A percentile compares a stretch with the other conserved stretches of the same genome.
phyloP scores from a whole-genome alignment of 164 flowering plant genomes.

The Nymphaea colorata region DNA sequence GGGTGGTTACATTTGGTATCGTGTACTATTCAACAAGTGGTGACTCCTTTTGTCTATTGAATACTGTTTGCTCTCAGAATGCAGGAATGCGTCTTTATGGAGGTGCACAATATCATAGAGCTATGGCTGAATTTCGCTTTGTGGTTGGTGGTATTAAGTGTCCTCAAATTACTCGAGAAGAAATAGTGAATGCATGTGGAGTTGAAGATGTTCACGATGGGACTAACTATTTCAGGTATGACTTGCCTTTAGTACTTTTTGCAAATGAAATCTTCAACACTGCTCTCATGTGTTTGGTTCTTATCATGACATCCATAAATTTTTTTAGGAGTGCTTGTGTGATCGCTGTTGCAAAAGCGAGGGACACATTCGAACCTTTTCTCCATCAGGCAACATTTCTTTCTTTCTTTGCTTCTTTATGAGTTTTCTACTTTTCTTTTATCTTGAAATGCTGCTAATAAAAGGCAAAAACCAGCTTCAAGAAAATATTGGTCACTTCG shows the following conservation, averaged over 20 bases:
- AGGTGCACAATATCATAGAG: constrained; percentile 98
- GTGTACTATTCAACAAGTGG: no score
- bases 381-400: constrained; percentile 60
- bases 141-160: constrained; percentile 92
- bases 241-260: not conserved
- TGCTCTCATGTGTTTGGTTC: not conserved
- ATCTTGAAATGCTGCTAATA: no score
- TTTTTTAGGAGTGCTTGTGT: constrained; percentile 82
- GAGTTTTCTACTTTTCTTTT: no score
- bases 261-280: not conserved
- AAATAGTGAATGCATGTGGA: constrained; percentile 98
- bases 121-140: constrained; percentile 99
- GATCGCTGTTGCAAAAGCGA: constrained; percentile 95
- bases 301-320: not conserved
- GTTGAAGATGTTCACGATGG: constrained; percentile 99
- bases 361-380: constrained; percentile 92
- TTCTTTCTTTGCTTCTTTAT: not conserved
- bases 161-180: constrained; percentile 90
- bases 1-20: no score
- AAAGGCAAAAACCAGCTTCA: no score
- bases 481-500: no score
- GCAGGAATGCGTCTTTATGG: constrained; percentile 99
- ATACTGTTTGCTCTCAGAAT: constrained; percentile 34
- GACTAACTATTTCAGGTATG: constrained; percentile 88
- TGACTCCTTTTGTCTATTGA: no score